Base-by-base conservation (phyloP, 1,139 yeast genomes). In the Meyerozyma elateridarum region DNA sequence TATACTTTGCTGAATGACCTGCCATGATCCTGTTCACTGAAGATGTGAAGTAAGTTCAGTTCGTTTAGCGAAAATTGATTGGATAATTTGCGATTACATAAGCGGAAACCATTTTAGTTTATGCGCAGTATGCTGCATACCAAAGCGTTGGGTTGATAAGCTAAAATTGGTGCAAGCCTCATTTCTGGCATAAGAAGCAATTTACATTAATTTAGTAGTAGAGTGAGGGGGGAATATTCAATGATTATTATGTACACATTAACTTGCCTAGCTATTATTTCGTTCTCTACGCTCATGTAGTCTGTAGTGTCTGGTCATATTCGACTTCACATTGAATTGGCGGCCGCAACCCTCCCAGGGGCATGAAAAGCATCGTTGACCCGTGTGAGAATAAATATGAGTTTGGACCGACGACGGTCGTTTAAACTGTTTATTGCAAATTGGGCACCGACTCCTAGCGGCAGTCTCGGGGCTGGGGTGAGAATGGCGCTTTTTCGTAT, bases 321-420 rank as follows among this genome's bases (percentile, higher is more conserved):
- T 87, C 19, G 88, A 79, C 39, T 85, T 76, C 12, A 87, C 95
- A 19, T 79, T 72, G 54, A 87, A 87, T n/a, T 67, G 49, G 41
- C 82, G 74, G 1, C 79, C 80, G 56, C 96, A 87, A 16, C 71
- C 72, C 1, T 60, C 62, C 71, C 79, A 75, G 8, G 73, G 73
- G 51, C 95, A 87, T 38, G 59, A 61, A 58, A 73, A 84, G 16
- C 91, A 85, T 54, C 83, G 84, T 49, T 83, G 91, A 4, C 95
- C 95, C 0, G 95, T 85, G 52, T 87, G 96, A 3, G 87, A 79
- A 52, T 83, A 80, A 57, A 75, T 70, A 57, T 87, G 95, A 4
- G 91, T 85, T 46, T 77, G 82, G 36, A 85, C 63, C 2, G 91
- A 81, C 8, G 87, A 78, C 2, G 95, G 95, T 37, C 95, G 66